Evolutionary conservation across 176 grass and related monocot genomes (phyloP).

Genomic region (Juncus effusus): DNA sequence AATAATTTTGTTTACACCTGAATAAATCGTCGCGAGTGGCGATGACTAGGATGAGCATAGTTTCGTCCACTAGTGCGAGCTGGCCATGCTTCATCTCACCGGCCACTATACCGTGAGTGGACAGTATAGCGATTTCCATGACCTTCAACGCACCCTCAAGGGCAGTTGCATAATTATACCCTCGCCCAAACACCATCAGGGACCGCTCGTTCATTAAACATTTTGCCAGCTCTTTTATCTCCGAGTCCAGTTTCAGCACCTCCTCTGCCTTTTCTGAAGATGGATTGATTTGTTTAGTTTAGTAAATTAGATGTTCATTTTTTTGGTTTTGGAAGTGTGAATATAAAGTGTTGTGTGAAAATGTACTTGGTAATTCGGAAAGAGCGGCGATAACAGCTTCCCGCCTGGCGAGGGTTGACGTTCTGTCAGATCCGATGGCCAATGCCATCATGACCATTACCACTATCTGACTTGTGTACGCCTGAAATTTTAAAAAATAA

Average conservation of each 20-base stretch:
- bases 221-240: constrained; percentile 86
- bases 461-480: constrained; percentile 95
- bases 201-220: constrained; percentile 64
- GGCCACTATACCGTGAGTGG: constrained; percentile 88
- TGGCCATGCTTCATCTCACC: constrained; percentile 98
- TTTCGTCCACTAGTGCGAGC: constrained; percentile 84
- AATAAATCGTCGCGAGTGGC: constrained; percentile 73
- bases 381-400: constrained; percentile 59
- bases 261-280: constrained; percentile 50
- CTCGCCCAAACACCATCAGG: constrained; percentile 82
- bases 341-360: too few relatives aligned
- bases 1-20: constrained; percentile 35
- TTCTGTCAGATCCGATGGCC: constrained; percentile 89
- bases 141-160: constrained; percentile 92
- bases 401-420: constrained; percentile 75
- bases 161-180: constrained; percentile 89
- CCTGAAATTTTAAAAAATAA: constrained; percentile 35
- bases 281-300: background rate
- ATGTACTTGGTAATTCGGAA: constrained; percentile 57
- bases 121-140: constrained; percentile 87
- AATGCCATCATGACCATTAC: constrained; percentile 96
- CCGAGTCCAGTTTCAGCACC: constrained; percentile 79
- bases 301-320: background rate
- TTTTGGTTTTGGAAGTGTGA: too few relatives aligned
- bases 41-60: constrained; percentile 81